Conservation (phyloP, 768 basidiomycete genomes). For the Lactarius hatsudake region DNA sequence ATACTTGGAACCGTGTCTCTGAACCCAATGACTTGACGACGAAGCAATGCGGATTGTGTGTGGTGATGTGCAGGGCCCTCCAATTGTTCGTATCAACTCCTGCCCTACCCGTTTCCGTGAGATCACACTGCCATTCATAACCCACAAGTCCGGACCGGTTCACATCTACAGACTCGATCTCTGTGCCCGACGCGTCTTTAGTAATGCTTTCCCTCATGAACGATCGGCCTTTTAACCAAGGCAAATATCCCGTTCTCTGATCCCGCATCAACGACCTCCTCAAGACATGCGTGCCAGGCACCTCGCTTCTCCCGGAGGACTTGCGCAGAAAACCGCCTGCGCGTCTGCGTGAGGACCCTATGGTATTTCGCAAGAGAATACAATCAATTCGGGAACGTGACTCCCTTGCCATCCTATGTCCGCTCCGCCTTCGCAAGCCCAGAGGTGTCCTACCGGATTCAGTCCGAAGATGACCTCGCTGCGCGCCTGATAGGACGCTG, state of each 20-base stretch:
- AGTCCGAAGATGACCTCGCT: background rate
- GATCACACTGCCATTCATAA: too few relatives aligned
- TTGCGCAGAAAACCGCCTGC: background rate
- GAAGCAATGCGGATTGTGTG: too few relatives aligned
- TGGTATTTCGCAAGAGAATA: slow-evolving; percentile 10
- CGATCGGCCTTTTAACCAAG: too few relatives aligned
- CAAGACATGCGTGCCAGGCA: background rate
- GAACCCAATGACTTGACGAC: too few relatives aligned
- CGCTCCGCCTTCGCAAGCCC: background rate
- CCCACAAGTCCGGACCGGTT: too few relatives aligned
- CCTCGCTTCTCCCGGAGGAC: background rate
- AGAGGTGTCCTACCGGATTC: background rate
- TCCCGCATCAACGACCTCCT: slow-evolving; percentile 10
- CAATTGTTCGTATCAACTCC: too few relatives aligned
- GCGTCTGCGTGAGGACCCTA: slow-evolving; percentile 3
- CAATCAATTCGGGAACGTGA: background rate
- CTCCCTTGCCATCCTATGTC: background rate
- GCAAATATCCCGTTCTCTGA: slow-evolving; percentile 11
- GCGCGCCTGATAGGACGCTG: background rate
- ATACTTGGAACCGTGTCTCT: too few relatives aligned
- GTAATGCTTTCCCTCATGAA: slow-evolving; percentile 1
- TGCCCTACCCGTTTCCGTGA: too few relatives aligned
- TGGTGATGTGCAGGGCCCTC: too few relatives aligned
- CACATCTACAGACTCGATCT: background rate
- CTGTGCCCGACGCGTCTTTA: background rate